phyloP scores from a whole-genome alignment of 257 asterid genomes.

The Capsicum rhomboideum region DNA sequence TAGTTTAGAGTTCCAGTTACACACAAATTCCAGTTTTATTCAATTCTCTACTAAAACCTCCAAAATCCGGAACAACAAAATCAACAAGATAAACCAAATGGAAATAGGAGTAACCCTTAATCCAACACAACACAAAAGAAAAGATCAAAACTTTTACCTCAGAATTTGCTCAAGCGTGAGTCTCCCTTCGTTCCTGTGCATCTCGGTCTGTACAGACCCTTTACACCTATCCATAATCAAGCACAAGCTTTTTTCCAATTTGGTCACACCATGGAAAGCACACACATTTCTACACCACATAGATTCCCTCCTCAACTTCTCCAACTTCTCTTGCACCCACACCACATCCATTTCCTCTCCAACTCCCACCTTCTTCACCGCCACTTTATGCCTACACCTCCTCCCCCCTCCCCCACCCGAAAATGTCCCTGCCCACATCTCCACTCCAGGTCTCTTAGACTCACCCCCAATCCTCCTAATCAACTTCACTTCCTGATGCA shows the following conservation, averaged over 20 bases:
- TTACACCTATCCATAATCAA: constrained; percentile 87
- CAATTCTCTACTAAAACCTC: neutral
- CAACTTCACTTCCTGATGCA: constrained; percentile 62
- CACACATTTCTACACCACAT: constrained; percentile 98
- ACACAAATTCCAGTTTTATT: neutral
- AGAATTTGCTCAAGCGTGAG: constrained; percentile 95
- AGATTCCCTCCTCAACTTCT: constrained; percentile 71
- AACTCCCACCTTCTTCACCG: constrained; percentile 65
- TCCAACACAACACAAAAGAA: neutral
- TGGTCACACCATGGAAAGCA: constrained; percentile 77
- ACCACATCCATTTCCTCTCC: constrained; percentile 62
- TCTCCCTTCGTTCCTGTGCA: constrained; percentile 86
- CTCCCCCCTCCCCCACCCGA: constrained; percentile 12
- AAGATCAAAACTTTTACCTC: constrained; percentile 39
- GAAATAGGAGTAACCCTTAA: neutral
- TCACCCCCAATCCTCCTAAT: constrained; percentile 56
- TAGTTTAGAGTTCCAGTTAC: neutral
- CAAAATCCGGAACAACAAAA: neutral
- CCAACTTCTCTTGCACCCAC: constrained; percentile 91
- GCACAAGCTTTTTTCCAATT: constrained; percentile 56
- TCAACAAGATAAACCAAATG: neutral
- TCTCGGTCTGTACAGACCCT: constrained; percentile 81
- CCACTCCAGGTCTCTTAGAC: constrained; percentile 42
- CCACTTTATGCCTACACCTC: constrained; percentile 74
- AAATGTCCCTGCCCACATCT: constrained; percentile 66